Evolutionary conservation across 148 eudicot species (phyloP), one percentile per base, ranked within the genome.

Genomic region (Silene conica): DNA sequence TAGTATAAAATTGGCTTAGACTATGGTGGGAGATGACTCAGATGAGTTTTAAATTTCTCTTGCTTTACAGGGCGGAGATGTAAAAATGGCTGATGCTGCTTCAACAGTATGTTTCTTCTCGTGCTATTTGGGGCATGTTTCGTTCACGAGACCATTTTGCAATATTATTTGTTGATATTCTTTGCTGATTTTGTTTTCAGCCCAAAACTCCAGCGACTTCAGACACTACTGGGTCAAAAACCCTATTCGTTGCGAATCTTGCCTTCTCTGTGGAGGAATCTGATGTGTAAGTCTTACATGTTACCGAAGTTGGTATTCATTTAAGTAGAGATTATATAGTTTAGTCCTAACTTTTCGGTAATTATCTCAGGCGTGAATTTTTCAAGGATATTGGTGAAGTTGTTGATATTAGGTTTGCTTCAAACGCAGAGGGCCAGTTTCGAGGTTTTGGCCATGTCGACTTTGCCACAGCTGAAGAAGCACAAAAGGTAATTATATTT

Each of bases 401-500:
- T 72, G 83, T 55, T 0, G 94, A 87, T 1, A 74, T 95, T 28
- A 95, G 96, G 60, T 83, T 95, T 82, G 78, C 94, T 2, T 46
- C 66, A 10, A 78, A 79, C 25, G 21, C 43, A 3, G 94, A 89
- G 23, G 89, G 92, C 38, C 13, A 45, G 11, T 90, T 95, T 63
- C 89, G 77, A 76, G 99, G 97, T 22, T 95, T 70, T 83, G 97
- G 96, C 19, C 97, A 95, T 80, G 89, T 92, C 67, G 97, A 95
- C 60, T 95, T 95, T 85, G 89, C 84, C 58, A 84, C 94, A 1
- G 80, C 80, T 15, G 96, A 90, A 72, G 89, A 63, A 70, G 96
- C 97, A 34, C 79, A 79, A 76, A 87, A 95, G 87, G 99, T 92
- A 56, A 56, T 26, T 26, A 26, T 26, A 9, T 48, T 48, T 48